These are phyloP conservation scores for Komagataella mondaviorum DNA, from an alignment of 805 yeast species.

Conservation along the genomic window DNA sequence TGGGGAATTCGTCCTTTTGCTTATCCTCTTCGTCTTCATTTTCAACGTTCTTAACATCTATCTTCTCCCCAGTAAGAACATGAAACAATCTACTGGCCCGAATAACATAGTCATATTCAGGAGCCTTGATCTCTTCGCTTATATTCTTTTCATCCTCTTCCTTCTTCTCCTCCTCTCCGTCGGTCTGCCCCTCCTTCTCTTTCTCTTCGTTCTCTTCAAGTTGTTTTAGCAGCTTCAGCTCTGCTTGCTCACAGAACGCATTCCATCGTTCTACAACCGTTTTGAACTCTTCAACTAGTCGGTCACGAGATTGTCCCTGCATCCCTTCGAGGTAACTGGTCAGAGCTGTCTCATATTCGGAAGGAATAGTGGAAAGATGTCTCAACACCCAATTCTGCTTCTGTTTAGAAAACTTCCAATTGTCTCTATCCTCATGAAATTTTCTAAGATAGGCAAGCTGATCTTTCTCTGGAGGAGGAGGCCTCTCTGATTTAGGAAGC, in stretches of 20 bases:
- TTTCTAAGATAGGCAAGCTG: conserved; percentile 54
- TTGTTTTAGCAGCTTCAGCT: conserved; percentile 23
- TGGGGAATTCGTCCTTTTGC: too few species aligned
- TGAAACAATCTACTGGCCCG: conserved; percentile 24
- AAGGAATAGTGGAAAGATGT: conserved; percentile 40
- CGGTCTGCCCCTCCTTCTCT: conserved; percentile 11
- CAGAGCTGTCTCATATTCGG: conserved; percentile 36
- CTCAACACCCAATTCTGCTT: conserved; percentile 78
- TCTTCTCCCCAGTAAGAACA: conserved; percentile 20
- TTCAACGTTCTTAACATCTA: conserved; percentile 15
- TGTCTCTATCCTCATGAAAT: conserved; percentile 36
- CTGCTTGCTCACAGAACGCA: conserved; percentile 25
- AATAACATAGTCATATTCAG: conserved; percentile 24
- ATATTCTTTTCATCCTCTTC: conserved; percentile 2
- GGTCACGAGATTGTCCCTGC: conserved; percentile 56
- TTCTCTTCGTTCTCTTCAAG: conserved; percentile 9
- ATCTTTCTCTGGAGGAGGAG: conserved; percentile 67
- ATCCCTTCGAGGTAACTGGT: conserved; percentile 40
- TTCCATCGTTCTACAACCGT: conserved; percentile 45
- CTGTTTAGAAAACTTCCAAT: conserved; percentile 80
- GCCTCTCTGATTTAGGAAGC: conserved; percentile 52
- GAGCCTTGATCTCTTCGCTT: conserved; percentile 9
- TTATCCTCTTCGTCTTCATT: conserved; percentile 3
- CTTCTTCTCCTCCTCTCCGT: conserved; percentile 6
- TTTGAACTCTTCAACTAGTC: conserved; percentile 37